phyloP scores from a whole-genome alignment of 1,284 basidiomycete genomes.

The Gymnopus androsaceus region DNA sequence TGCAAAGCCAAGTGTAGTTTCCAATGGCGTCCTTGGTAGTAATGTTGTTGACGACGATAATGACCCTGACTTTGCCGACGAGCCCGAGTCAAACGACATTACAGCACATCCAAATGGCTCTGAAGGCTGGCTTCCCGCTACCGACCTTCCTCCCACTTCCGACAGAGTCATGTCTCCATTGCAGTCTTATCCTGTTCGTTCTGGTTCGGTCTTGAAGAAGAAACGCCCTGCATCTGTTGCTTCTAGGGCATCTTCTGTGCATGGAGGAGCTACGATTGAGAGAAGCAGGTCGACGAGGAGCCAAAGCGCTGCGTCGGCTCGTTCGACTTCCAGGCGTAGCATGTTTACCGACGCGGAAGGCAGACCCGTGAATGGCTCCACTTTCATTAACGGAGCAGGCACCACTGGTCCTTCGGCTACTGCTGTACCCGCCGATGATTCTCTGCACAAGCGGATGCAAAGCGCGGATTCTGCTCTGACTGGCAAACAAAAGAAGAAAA shows the following conservation, averaged over 20 bases:
- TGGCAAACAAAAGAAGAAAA: slow-evolving; percentile 47
- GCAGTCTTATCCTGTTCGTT: slow-evolving; percentile 1
- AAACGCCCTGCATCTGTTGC: slow-evolving; percentile 11
- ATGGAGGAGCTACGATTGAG: neutral
- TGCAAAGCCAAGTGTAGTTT: neutral
- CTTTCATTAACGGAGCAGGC: slow-evolving; percentile 52
- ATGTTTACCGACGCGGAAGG: slow-evolving; percentile 37
- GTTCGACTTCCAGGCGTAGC: slow-evolving; percentile 23
- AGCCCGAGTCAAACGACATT: slow-evolving; percentile 3
- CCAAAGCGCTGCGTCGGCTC: slow-evolving; percentile 18
- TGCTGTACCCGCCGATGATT: slow-evolving; percentile 33
- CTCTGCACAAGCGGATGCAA: slow-evolving; percentile 38
- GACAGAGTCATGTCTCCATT: neutral
- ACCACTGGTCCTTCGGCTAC: slow-evolving; percentile 41
- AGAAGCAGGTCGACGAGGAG: slow-evolving; percentile 15
- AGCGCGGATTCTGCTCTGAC: slow-evolving; percentile 44
- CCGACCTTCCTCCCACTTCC: slow-evolving; percentile 13
- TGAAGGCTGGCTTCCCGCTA: slow-evolving; percentile 32
- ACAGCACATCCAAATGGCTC: slow-evolving; percentile 30
- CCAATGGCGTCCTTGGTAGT: neutral
- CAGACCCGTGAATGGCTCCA: slow-evolving; percentile 37
- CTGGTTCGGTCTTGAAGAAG: slow-evolving; percentile 13
- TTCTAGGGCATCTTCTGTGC: slow-evolving; percentile 7
- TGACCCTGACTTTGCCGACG: neutral
- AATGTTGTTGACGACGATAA: neutral